A percentile compares a stretch with the other conserved stretches of the same genome.
Conservation (phyloP, 2,329 filamentous ascomycete species). For the Pezizomycotina sp. region DNA sequence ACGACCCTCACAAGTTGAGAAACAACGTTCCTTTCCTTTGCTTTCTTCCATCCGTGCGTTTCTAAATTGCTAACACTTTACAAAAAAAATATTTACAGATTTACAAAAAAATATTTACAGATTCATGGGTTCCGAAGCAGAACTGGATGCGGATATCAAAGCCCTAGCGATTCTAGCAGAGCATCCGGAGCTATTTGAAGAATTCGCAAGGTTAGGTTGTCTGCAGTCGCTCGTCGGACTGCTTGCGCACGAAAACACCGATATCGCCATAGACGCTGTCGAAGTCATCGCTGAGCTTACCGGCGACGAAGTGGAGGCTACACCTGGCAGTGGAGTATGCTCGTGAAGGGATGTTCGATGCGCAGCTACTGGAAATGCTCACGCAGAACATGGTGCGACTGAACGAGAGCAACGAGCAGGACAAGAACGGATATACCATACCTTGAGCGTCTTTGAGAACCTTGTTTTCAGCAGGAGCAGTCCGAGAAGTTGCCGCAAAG, state of each 20-base stretch:
- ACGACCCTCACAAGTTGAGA: constrained; percentile 58
- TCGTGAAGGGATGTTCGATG: constrained; percentile 51
- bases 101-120: constrained; percentile 5
- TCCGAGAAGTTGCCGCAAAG: constrained; percentile 57
- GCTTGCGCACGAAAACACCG: constrained; percentile 86
- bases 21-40: constrained; percentile 8
- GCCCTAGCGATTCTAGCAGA: constrained; percentile 71
- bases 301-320: constrained; percentile 76
- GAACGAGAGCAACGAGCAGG: constrained; percentile 54
- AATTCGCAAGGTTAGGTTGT: constrained; percentile 61
- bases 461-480: constrained; percentile 51
- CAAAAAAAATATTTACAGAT: not conserved
- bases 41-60: constrained; percentile 33
- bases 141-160: constrained; percentile 79
- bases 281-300: constrained; percentile 82
- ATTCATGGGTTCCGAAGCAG: constrained; percentile 50
- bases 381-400: constrained; percentile 64
- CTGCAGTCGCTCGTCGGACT: constrained; percentile 60
- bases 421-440: constrained; percentile 72
- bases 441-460: constrained; percentile 60
- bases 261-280: constrained; percentile 81
- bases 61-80: constrained; percentile 37
- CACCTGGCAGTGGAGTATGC: constrained; percentile 60
- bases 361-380: constrained; percentile 57
- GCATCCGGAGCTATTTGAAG: constrained; percentile 64